phyloP scores from a whole-genome alignment of 2,329 filamentous ascomycete genomes.

The Xylariomycetidae sp. region DNA sequence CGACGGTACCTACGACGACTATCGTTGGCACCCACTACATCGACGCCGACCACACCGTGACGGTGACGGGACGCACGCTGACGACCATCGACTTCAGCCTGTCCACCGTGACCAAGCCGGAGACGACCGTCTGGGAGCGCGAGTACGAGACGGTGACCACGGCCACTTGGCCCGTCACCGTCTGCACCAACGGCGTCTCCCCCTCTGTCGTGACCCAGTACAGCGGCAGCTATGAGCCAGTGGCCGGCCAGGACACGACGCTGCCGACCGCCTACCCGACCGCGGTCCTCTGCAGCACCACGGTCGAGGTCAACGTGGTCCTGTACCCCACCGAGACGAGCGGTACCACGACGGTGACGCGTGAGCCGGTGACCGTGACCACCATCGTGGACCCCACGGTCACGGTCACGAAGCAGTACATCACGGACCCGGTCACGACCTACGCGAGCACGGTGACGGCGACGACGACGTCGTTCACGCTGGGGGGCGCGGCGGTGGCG shows the following conservation, averaged over 20 bases:
- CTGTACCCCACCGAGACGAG: slow-evolving; percentile 11
- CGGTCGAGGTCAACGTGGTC: slow-evolving; percentile 8
- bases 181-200: slow-evolving; percentile 15
- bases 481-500: slow-evolving; percentile 5
- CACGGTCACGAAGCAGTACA: slow-evolving; percentile 16
- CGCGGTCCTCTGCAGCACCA: slow-evolving; percentile 13
- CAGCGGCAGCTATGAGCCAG: slow-evolving; percentile 18
- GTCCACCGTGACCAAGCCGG: slow-evolving; percentile 10
- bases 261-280: slow-evolving; percentile 14
- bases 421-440: neutral
- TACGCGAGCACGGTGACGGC: slow-evolving; percentile 7
- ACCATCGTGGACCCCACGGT: slow-evolving; percentile 23
- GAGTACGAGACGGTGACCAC: slow-evolving; percentile 12
- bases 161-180: slow-evolving; percentile 13
- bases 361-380: slow-evolving; percentile 27
- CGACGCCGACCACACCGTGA: slow-evolving; percentile 9
- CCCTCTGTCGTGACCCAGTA: slow-evolving; percentile 19
- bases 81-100: neutral
- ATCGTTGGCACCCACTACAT: no score
- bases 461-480: slow-evolving; percentile 22
- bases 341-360: slow-evolving; percentile 24
- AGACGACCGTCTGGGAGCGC: slow-evolving; percentile 3
- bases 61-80: slow-evolving; percentile 10
- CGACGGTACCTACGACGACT: slow-evolving; percentile 10
- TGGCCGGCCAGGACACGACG: slow-evolving; percentile 17